Base-by-base conservation (phyloP, 73 alveolate genomes). In the Paramecium primaurelia region DNA sequence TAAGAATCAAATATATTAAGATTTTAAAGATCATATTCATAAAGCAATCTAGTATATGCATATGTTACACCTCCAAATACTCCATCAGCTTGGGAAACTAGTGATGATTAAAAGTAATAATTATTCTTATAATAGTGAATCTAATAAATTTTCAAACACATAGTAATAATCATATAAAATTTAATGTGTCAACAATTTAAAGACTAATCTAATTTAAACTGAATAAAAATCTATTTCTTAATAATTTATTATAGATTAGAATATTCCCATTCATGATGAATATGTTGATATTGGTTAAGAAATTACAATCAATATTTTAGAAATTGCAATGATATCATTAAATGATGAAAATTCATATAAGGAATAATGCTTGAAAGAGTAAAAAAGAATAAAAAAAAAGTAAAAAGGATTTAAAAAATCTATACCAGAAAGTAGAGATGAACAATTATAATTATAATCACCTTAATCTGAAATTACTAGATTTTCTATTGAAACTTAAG, bases 391-490 rank as follows among this genome's bases (percentile, higher is more conserved):
- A 3, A 64, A 64, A 64, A 64, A 64, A n/a, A 64, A 64, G 47
- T 64, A 10, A 3, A 64, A 64, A 28, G 42, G 47, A 28, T 34
- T 11, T 32, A 30, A 64, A 28, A 26, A 64, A 34, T 64, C 84
- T 1, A 64, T 64, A 3, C 84, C 84, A 25, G 84, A 64, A 64
- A 64, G 84, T 10, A 64, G 84, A 64, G 84, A 64, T 64, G 84
- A 64, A 64, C 30, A 64, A 64, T 64, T 64, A 64, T 64, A 64
- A 64, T 64, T 64, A 64, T 34, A 64, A 64, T 64, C 84, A 12
- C 84, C 84, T 28, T 64, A 64, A 64, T 64, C 84, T 5, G 84
- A 64, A 64, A 64, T 64, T 5, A 64, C 84, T 32, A 64, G 84
- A 64, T 64, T 64, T 64, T 64, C 84, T 16, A 64, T 64, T 9